A percentile compares a stretch with the other conserved stretches of the same genome.
Conservation (phyloP, 257 asterid species). For the Petunia axillaris region DNA sequence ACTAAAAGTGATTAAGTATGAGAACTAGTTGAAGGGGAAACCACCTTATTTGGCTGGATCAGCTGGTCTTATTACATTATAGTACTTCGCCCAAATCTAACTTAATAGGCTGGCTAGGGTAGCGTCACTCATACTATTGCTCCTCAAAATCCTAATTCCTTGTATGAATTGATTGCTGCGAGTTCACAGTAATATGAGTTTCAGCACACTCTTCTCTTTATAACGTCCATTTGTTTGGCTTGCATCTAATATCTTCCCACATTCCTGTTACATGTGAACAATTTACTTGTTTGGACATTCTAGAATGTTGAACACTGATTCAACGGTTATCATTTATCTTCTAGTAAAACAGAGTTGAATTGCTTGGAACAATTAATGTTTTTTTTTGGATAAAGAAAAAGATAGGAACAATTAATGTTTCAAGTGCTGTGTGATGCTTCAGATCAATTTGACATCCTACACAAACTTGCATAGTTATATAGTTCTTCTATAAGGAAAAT, state of each 20-base stretch:
- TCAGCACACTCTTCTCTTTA: neutral
- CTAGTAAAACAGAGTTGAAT: conserved; percentile 6
- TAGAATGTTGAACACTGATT: neutral
- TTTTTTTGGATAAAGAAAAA: neutral
- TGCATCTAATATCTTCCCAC: conserved; percentile 6
- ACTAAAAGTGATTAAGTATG: neutral
- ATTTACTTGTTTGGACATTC: neutral
- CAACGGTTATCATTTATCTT: neutral
- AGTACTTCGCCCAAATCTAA: neutral
- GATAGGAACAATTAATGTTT: neutral
- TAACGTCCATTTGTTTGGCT: neutral
- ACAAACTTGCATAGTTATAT: neutral
- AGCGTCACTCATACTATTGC: neutral
- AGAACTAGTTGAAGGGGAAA: neutral
- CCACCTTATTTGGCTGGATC: neutral
- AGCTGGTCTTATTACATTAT: neutral
- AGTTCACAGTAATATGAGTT: neutral
- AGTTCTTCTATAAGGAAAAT: neutral
- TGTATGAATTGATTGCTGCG: neutral
- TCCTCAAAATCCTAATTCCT: neutral
- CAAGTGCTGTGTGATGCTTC: neutral
- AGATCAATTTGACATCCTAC: neutral
- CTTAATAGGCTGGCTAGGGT: neutral
- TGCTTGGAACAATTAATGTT: conserved; percentile 5
- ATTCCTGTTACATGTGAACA: neutral